A percentile compares a stretch with the other conserved stretches of the same genome.
phyloP scores from a whole-genome alignment of 441 rosid genomes.

The Syzygium syzygioides region DNA sequence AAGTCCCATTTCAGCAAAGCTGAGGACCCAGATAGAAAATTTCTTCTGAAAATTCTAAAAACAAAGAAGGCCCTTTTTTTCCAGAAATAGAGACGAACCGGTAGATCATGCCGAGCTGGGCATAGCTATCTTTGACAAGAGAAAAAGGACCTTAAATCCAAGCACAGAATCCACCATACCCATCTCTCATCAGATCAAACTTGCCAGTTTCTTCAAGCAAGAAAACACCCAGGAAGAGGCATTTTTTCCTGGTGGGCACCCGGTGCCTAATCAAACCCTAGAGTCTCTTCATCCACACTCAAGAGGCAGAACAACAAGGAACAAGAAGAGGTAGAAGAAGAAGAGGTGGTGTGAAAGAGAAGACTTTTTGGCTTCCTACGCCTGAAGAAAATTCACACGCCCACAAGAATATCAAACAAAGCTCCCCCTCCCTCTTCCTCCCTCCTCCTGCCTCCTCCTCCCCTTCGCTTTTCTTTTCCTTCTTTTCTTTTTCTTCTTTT shows the following conservation, averaged over 20 bases:
- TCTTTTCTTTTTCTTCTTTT: not conserved
- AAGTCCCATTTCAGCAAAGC: conserved; percentile 22
- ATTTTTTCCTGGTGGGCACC: not conserved
- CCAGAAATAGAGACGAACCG: conserved; percentile 4
- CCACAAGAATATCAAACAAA: conserved; percentile 34
- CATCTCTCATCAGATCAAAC: conserved; percentile 4
- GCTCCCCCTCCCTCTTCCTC: conserved; percentile 3
- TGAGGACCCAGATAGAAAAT: conserved; percentile 5
- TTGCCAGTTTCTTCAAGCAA: not conserved
- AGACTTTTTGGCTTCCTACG: conserved; percentile 32
- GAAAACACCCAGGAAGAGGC: not conserved
- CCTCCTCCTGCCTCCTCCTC: not conserved
- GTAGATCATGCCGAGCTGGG: conserved; percentile 10
- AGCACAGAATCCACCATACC: conserved; percentile 1
- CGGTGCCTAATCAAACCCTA: conserved; percentile 38
- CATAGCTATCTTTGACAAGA: not conserved
- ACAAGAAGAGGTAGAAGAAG: not conserved
- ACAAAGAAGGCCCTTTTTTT: conserved; percentile 1
- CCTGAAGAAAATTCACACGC: conserved; percentile 28
- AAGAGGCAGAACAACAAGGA: conserved; percentile 28
- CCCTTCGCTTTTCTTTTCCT: not conserved
- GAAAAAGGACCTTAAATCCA: conserved; percentile 6
- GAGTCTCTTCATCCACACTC: conserved; percentile 42
- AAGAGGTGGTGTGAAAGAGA: conserved; percentile 44
- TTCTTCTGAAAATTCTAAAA: conserved; percentile 4